Evolutionary conservation across 495 filamentous ascomycete genomes (phyloP), one percentile per base, ranked within the genome.

Genomic region (Staphylotrichum longicolle): DNA sequence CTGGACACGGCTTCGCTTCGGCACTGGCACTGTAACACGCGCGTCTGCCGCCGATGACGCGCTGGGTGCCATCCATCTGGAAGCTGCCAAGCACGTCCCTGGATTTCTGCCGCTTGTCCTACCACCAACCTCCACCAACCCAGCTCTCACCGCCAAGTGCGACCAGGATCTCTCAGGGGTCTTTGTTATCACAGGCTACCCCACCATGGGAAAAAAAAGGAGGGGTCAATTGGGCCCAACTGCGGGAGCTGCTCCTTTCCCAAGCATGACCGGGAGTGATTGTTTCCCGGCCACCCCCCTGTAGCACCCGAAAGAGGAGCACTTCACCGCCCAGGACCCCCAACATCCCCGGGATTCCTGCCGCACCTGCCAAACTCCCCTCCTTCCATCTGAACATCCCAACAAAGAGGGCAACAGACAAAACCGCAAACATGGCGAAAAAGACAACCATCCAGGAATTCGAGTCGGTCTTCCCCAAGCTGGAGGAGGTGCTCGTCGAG

Each of bases 391-490:
- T 7, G 3, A 20, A 40, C n/a, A 44, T 32, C 63, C 41, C 44
- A 58, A n/a, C 45, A 34, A 15, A 51, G 45, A 58, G 50, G 32
- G 11, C 30, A 51, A 15, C 7, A 34, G 15, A 60, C n/a, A 54
- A n/a, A 54, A 58, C 56, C 34, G 60, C 65, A 66, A 80, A 65
- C 48, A 88, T 87, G 86, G 80, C 85, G 47, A 72, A 85, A 61
- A 82, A 79, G 57, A 91, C 86, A 35, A 90, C 86, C 44, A 82
- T 89, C 61, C 81, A 88, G 66, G 86, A 94, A 58, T 98, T 98
- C 72, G 94, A 98, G 80, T 77, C 83, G 14, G 80, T 96, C 70
- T 96, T 95, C 81, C 90, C 88, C 50, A 82, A 85, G 63, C 80
- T 93, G 59, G 83, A 91, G 70, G 81, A 89, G 68, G 91, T 90